Conservation (phyloP, 164 flowering plant species). For the Stephania japonica region DNA sequence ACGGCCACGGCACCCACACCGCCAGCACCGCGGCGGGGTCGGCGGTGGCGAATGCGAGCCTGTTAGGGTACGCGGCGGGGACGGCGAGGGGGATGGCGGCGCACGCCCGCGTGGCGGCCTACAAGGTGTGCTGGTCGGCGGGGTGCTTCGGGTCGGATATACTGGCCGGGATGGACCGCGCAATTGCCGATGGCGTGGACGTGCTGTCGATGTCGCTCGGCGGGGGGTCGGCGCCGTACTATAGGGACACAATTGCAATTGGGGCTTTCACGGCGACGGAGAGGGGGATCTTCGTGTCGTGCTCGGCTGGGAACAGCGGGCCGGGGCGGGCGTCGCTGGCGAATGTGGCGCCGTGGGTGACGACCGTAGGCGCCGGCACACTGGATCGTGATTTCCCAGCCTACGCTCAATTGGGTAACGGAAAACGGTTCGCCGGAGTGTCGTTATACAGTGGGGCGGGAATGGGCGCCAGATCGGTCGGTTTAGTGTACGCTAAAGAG, state of each 20-base stretch:
- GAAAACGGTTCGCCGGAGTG: constrained; percentile 40
- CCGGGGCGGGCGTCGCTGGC: constrained; percentile 48
- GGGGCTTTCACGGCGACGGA: constrained; percentile 76
- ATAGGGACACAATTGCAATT: constrained; percentile 61
- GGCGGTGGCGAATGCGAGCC: constrained; percentile 48
- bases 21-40: constrained; percentile 79
- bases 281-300: constrained; percentile 67
- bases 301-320: constrained; percentile 89
- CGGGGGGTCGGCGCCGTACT: constrained; percentile 61
- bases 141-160: constrained; percentile 85
- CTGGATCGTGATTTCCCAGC: constrained; percentile 89
- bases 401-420: constrained; percentile 39
- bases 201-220: constrained; percentile 82
- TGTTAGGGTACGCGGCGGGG: constrained; percentile 76
- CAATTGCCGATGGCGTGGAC: constrained; percentile 71
- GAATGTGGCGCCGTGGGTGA: constrained; percentile 82
- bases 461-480: constrained; percentile 41
- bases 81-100: constrained; percentile 87
- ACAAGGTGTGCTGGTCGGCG: constrained; percentile 69
- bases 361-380: constrained; percentile 89
- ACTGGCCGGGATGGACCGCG: constrained; percentile 70
- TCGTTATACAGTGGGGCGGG: constrained; percentile 76
- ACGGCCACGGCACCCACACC: constrained; percentile 93
- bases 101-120: constrained; percentile 61
- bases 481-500: constrained; percentile 41